Conservation (phyloP, 2,329 filamentous ascomycete genomes). For the Ophiosphaerella herpotricha region DNA sequence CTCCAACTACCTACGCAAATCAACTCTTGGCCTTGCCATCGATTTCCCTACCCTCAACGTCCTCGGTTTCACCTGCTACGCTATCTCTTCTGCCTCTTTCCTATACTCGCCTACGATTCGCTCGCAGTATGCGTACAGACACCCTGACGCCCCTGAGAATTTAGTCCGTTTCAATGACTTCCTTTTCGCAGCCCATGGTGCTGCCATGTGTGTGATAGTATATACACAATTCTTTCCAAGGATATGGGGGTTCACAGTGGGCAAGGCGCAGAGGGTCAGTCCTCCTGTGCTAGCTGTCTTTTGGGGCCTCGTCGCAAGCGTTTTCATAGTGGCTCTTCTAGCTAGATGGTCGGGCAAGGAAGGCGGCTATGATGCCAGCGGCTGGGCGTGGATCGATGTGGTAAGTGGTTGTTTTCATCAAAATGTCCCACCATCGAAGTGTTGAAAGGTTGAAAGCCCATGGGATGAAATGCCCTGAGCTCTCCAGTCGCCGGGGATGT, state of each 20-base stretch:
- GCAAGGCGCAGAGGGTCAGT: slow-evolving; percentile 58
- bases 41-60: slow-evolving; percentile 83
- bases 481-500: too few species aligned
- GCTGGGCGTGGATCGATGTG: slow-evolving; percentile 69
- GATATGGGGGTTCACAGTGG: slow-evolving; percentile 76
- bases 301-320: slow-evolving; percentile 67
- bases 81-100: slow-evolving; percentile 74
- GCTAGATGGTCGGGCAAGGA: slow-evolving; percentile 51
- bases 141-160: slow-evolving; percentile 73
- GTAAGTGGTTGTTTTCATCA: slow-evolving; percentile 45
- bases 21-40: slow-evolving; percentile 81
- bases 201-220: slow-evolving; percentile 72
- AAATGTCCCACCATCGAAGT: too few species aligned
- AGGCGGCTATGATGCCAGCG: slow-evolving; percentile 51
- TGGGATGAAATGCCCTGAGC: too few species aligned
- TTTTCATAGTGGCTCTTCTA: slow-evolving; percentile 54
- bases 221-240: slow-evolving; percentile 74
- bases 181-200: slow-evolving; percentile 81
- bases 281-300: slow-evolving; percentile 70
- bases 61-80: slow-evolving; percentile 75
- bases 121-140: slow-evolving; percentile 79
- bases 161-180: slow-evolving; percentile 92
- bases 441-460: too few species aligned
- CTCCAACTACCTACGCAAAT: slow-evolving; percentile 75
- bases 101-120: slow-evolving; percentile 80